Evolutionary conservation across 495 filamentous ascomycete genomes (phyloP), one percentile per base, ranked within the genome.

Genomic region (Podospora conica): DNA sequence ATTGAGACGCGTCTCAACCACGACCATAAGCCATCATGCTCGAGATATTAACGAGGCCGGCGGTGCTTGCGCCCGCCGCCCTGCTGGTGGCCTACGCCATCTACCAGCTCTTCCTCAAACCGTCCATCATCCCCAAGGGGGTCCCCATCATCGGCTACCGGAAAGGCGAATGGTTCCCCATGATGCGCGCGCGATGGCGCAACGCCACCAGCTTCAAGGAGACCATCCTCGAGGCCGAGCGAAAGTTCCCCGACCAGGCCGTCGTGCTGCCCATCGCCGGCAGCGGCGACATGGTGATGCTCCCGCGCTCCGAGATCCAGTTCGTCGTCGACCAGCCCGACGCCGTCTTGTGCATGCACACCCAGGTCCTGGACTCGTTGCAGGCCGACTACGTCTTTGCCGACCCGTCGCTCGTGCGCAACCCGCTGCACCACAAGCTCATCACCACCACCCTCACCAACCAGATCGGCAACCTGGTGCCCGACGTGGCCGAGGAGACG

Each of bases 241-340:
- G 40, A 0, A 60, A 70, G 24, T 73, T 72, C 65, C 59, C 59
- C 5, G 60, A 74, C 68, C 55, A 70, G 57, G 56, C 76, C 1
- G 73, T 67, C 48, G 63, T 78, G 53, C 24, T 79, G 0, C 76
- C 77, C 22, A 18, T 76, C 4, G 24, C 62, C 7, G 68, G 70
- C 24, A 23, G 57, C 18, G 53, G 62, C 53, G 68, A 74, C 66
- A 61, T 71, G 29, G 70, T 84, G 0, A 24, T 82, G 10, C 65
- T 83, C n/a, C 81, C 82, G 1, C 69, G 69, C 1, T 64, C 73
- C 18, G 72, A 80, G 53, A 68, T 74, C 7, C 72, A 77, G 61
- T 83, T 77, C 71, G 74, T 83, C 33, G 65, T 73, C 24, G 76
- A 80, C 21, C 80, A 84, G 71, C 77, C 82, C n/a, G 79, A 83